These are phyloP conservation scores for Aegle marmelos DNA, from an alignment of 345 rosid genomes.

Conservation along the genomic window DNA sequence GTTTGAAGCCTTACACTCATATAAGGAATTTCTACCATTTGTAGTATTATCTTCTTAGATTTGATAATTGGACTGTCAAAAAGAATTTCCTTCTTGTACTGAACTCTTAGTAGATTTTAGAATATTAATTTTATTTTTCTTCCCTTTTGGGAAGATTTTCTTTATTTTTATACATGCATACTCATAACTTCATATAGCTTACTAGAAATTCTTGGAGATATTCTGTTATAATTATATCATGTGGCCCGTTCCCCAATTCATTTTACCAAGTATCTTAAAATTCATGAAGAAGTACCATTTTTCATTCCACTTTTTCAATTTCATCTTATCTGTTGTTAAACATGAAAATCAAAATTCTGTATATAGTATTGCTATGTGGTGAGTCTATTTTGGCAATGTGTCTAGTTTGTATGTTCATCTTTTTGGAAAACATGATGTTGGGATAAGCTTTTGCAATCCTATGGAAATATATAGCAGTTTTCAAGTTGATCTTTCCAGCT, in stretches of 20 bases:
- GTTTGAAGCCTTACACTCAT: background rate
- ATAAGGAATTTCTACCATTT: background rate
- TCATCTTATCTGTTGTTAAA: conserved; percentile 7
- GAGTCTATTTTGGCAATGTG: background rate
- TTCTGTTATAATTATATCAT: background rate
- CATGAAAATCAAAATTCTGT: background rate
- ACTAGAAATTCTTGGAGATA: background rate
- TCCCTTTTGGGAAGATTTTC: background rate
- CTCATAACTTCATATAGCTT: background rate
- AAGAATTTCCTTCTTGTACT: background rate
- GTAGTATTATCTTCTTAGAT: background rate
- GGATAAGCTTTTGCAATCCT: background rate
- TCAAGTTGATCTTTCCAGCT: conserved; percentile 34
- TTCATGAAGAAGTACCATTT: background rate
- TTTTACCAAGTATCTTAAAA: background rate
- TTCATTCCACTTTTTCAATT: background rate
- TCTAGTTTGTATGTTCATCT: conserved; percentile 5
- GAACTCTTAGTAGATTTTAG: background rate
- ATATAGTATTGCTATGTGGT: background rate
- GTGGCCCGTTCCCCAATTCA: background rate
- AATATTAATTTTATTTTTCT: background rate
- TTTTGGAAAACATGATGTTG: conserved; percentile 8
- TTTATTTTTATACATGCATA: background rate
- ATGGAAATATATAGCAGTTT: conserved; percentile 33
- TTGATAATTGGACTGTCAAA: background rate